Percentiles rank a stretch among this genome's conserved stretches.
Evolutionary conservation across 257 asterid species (phyloP).

Genomic region (Nicotiana sylvestris): DNA sequence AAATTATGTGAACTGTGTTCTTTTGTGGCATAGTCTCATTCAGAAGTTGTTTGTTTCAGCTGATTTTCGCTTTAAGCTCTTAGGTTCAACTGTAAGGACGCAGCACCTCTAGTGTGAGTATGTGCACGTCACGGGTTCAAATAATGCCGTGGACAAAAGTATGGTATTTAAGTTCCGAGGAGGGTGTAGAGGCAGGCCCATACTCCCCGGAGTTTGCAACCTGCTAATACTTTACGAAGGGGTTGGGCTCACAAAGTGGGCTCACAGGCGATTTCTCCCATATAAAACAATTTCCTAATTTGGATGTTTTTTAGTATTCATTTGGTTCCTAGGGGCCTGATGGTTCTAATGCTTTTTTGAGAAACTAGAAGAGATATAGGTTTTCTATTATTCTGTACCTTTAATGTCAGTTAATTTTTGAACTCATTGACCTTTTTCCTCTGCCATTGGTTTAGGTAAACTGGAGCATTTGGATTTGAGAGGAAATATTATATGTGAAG

Average conservation of each 20-base stretch:
- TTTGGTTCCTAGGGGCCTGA: not conserved
- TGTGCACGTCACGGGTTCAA: not conserved
- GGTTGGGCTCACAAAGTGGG: not conserved
- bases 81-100: too few relatives aligned
- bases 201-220: not conserved
- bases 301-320: not conserved
- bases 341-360: not conserved
- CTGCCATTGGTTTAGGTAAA: slow-evolving; percentile 41
- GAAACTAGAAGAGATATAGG: not conserved
- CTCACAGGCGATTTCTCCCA: not conserved
- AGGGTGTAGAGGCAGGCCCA: not conserved
- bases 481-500: slow-evolving; percentile 45
- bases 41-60: too few relatives aligned
- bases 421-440: not conserved
- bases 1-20: too few relatives aligned
- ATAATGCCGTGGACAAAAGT: not conserved
- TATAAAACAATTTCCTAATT: not conserved
- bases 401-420: not conserved
- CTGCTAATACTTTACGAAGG: not conserved
- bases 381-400: not conserved
- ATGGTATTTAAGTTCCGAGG: not conserved
- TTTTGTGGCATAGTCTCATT: too few relatives aligned
- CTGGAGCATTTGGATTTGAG: slow-evolving; percentile 75
- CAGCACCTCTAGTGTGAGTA: not conserved
- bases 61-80: too few relatives aligned